Percentiles rank a stretch among this genome's conserved stretches.
These are phyloP conservation scores for Salmacisia buchloeana DNA, from an alignment of 1,284 basidiomycete species.

Conservation along the genomic window DNA sequence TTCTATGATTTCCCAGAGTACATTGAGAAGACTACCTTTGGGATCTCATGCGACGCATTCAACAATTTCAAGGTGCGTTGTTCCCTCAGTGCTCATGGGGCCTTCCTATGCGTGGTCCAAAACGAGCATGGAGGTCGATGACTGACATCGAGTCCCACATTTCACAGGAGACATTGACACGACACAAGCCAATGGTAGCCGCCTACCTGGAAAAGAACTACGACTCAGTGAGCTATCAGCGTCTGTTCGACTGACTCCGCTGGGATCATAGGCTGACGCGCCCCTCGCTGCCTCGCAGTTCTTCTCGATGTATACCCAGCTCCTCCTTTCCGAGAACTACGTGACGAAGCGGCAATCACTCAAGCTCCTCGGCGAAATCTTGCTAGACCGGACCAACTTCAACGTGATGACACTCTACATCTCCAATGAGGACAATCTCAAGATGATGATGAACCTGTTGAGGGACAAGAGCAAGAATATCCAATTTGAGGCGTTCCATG, in stretches of 20 bases:
- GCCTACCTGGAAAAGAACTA: conserved; percentile 94
- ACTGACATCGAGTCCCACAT: neutral
- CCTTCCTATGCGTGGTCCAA: neutral
- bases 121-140: neutral
- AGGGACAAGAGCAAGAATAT: conserved; percentile 98
- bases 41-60: conserved; percentile 95
- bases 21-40: conserved; percentile 96
- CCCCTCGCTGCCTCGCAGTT: conserved; percentile 61
- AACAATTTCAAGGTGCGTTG: conserved; percentile 71
- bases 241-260: neutral
- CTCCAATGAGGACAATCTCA: conserved; percentile 73
- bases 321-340: conserved; percentile 90
- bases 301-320: conserved; percentile 86
- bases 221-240: conserved; percentile 65
- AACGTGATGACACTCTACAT: conserved; percentile 99
- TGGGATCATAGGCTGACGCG: neutral
- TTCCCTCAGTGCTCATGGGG: neutral
- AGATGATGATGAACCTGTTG: conserved; percentile 99
- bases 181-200: conserved; percentile 95
- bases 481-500: conserved; percentile 98
- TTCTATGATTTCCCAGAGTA: conserved; percentile 96
- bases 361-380: conserved; percentile 93
- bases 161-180: conserved; percentile 61
- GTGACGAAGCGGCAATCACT: conserved; percentile 99
- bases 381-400: conserved; percentile 95